Conservation (phyloP, 768 basidiomycete genomes). For the Boletus pseudopeckii region DNA sequence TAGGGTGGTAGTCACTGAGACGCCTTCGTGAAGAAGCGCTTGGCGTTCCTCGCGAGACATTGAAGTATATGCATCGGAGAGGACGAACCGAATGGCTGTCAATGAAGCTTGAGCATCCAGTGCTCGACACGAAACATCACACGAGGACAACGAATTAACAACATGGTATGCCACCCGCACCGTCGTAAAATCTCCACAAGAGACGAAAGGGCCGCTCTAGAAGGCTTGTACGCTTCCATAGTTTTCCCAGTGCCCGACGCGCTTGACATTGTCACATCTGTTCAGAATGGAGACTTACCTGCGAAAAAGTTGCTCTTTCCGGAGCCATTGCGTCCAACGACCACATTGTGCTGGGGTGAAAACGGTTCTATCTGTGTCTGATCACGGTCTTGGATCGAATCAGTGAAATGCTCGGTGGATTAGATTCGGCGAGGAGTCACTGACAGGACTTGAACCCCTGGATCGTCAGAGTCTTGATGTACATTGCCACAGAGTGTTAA, state of each 20-base stretch:
- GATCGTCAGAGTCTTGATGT: conserved; percentile 86
- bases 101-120: conserved; percentile 4
- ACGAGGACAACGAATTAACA: not conserved
- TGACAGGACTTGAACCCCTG: conserved; percentile 98
- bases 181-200: not conserved
- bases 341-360: conserved; percentile 90
- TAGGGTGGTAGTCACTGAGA: conserved; percentile 81
- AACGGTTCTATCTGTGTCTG: conserved; percentile 94
- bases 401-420: not conserved
- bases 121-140: not conserved
- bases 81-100: conserved; percentile 91
- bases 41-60: conserved; percentile 93
- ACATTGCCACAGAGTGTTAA: conserved; percentile 42
- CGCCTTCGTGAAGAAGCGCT: conserved; percentile 90
- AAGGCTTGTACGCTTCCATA: not conserved
- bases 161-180: not conserved
- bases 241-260: not conserved
- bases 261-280: not conserved
- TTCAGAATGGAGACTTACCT: conserved; percentile 44
- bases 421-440: conserved; percentile 16
- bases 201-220: too few species aligned
- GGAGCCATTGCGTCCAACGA: conserved; percentile 95
- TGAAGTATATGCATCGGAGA: conserved; percentile 96
- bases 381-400: conserved; percentile 59
- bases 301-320: conserved; percentile 99